These are phyloP conservation scores for Botrytis medusae DNA, from an alignment of 2,329 filamentous ascomycete genomes.

Conservation along the genomic window DNA sequence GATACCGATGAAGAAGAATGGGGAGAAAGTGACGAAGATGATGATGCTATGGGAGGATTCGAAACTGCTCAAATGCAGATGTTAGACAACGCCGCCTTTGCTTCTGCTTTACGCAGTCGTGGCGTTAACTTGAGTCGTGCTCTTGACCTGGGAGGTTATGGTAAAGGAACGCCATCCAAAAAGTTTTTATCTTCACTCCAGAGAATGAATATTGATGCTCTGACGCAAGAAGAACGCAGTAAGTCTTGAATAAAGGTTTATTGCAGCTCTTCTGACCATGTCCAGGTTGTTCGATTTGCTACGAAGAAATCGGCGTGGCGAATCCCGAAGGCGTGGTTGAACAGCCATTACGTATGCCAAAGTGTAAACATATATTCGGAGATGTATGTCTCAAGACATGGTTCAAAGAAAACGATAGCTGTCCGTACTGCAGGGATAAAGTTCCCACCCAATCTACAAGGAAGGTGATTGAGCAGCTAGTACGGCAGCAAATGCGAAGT, in stretches of 20 bases:
- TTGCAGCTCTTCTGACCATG: conserved; percentile 23
- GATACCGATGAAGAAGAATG: conserved; percentile 1
- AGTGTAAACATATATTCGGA: conserved; percentile 64
- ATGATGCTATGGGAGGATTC: not conserved
- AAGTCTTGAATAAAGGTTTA: conserved; percentile 26
- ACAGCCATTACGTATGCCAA: conserved; percentile 56
- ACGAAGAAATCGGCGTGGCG: conserved; percentile 58
- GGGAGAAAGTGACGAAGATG: not conserved
- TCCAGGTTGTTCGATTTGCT: conserved; percentile 62
- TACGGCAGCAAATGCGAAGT: not conserved
- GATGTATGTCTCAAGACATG: conserved; percentile 65
- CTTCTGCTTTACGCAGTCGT: conserved; percentile 31
- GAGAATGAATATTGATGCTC: conserved; percentile 33
- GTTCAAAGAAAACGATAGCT: conserved; percentile 62
- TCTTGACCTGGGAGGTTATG: not conserved
- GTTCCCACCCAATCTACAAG: conserved; percentile 50
- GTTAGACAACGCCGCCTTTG: not conserved
- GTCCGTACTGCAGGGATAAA: conserved; percentile 64
- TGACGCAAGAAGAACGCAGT: conserved; percentile 36
- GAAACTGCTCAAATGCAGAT: not conserved
- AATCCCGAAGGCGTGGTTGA: conserved; percentile 60
- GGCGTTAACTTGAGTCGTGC: not conserved
- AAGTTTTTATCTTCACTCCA: conserved; percentile 37
- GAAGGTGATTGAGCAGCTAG: conserved; percentile 14
- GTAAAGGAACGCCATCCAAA: conserved; percentile 36